These are phyloP conservation scores for Salinomyces thailandicus DNA, from an alignment of 2,329 filamentous ascomycete genomes.

Conservation along the genomic window DNA sequence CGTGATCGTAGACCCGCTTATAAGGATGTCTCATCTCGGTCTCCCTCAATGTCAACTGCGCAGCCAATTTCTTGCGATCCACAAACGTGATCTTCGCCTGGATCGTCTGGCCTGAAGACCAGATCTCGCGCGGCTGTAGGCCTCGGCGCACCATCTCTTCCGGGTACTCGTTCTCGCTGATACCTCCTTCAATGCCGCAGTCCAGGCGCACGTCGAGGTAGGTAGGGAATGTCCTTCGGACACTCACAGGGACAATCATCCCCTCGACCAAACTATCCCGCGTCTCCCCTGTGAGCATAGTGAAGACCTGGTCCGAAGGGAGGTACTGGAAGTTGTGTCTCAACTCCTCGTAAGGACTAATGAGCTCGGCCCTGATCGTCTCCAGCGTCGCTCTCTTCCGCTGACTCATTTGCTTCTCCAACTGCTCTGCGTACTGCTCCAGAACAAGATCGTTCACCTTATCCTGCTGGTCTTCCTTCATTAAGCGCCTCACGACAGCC, in stretches of 20 bases:
- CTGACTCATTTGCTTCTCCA: constrained; percentile 86
- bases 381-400: constrained; percentile 92
- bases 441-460: constrained; percentile 92
- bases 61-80: constrained; percentile 74
- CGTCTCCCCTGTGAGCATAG: constrained; percentile 93
- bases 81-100: constrained; percentile 81
- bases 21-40: constrained; percentile 66
- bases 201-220: constrained; percentile 91
- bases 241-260: constrained; percentile 85
- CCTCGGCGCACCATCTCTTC: constrained; percentile 49
- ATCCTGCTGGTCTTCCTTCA: constrained; percentile 86
- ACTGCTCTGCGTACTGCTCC: constrained; percentile 92
- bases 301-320: constrained; percentile 71
- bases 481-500: constrained; percentile 87
- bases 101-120: constrained; percentile 69
- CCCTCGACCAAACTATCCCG: constrained; percentile 69
- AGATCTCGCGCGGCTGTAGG: constrained; percentile 49
- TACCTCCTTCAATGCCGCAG: constrained; percentile 82
- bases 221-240: constrained; percentile 80
- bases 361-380: constrained; percentile 87
- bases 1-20: constrained; percentile 58
- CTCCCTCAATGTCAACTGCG: constrained; percentile 75
- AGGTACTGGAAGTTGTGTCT: constrained; percentile 67
- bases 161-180: constrained; percentile 73
- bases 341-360: constrained; percentile 88